Conservation (phyloP, 495 filamentous ascomycete genomes). For the Saxophila tyrrhenica region DNA sequence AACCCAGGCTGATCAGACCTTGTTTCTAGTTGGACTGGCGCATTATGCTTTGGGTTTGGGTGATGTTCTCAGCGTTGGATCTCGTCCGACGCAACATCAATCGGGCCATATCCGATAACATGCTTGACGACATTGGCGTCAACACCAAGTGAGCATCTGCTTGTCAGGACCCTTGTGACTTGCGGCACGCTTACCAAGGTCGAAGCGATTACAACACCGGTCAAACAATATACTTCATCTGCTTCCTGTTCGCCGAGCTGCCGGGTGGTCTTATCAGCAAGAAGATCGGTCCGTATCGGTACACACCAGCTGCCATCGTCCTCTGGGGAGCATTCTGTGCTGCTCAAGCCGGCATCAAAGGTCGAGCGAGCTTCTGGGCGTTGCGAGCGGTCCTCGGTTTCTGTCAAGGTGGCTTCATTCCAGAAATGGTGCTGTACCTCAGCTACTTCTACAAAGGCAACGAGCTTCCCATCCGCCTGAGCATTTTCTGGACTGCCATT, state of each 20-base stretch:
- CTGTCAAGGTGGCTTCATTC: conserved; percentile 32
- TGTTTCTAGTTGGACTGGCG: conserved; percentile 14
- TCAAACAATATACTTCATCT: conserved; percentile 31
- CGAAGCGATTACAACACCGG: conserved; percentile 38
- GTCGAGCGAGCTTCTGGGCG: conserved; percentile 30
- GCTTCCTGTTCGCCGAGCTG: conserved; percentile 39
- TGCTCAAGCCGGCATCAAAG: conserved; percentile 33
- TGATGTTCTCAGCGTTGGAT: conserved; percentile 39
- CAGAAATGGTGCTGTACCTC: conserved; percentile 39
- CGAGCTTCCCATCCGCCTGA: conserved; percentile 39
- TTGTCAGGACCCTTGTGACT: too few relatives aligned
- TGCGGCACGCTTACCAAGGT: too few relatives aligned
- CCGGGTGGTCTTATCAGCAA: conserved; percentile 39
- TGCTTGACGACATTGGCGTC: conserved; percentile 32
- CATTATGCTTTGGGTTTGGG: conserved; percentile 32
- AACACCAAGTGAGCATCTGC: too few relatives aligned
- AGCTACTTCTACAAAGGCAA: conserved; percentile 41
- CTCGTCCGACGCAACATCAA: conserved; percentile 25
- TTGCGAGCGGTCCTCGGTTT: conserved; percentile 35
- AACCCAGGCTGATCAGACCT: too few relatives aligned
- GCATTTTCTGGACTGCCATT: conserved; percentile 41
- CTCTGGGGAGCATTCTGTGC: conserved; percentile 34
- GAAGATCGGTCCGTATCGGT: conserved; percentile 37
- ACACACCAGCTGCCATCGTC: conserved; percentile 38
- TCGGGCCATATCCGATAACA: conserved; percentile 20